Conservation (phyloP, 495 filamentous ascomycete genomes). For the Podospora pseudopauciseta region DNA sequence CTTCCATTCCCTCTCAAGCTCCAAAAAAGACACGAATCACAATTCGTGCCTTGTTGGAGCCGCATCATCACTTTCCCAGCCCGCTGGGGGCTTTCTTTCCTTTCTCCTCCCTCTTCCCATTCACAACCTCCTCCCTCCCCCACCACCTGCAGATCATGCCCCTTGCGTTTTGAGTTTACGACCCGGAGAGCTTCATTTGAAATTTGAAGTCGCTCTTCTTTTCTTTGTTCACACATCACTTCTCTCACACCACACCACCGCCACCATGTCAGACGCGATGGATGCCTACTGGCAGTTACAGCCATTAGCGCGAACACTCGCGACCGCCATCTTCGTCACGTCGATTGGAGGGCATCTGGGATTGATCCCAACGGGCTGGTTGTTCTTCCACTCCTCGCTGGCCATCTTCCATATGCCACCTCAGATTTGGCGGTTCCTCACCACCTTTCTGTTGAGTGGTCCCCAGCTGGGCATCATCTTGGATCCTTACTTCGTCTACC, state of each 20-base stretch:
- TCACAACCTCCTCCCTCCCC: background rate
- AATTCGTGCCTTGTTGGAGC: conserved; percentile 20
- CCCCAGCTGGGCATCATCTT: conserved; percentile 62
- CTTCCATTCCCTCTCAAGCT: conserved; percentile 22
- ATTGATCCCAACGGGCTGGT: conserved; percentile 48
- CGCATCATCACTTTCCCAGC: conserved; percentile 15
- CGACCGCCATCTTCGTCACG: conserved; percentile 60
- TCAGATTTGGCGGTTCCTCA: conserved; percentile 52
- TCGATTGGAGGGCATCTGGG: conserved; percentile 61
- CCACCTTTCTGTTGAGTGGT: conserved; percentile 69
- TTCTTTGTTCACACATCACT: conserved; percentile 4
- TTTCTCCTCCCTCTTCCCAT: conserved; percentile 13
- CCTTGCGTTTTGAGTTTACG: conserved; percentile 17
- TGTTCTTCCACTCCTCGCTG: conserved; percentile 54
- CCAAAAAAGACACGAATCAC: conserved; percentile 39
- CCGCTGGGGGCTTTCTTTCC: conserved; percentile 12
- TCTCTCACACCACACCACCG: conserved; percentile 1
- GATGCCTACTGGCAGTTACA: conserved; percentile 69
- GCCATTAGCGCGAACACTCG: conserved; percentile 68
- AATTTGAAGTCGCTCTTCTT: conserved; percentile 8
- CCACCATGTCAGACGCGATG: conserved; percentile 40
- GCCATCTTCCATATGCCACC: conserved; percentile 62
- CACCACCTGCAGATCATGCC: background rate
- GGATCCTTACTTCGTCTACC: conserved; percentile 71
- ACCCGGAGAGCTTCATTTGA: conserved; percentile 20